phyloP scores from a whole-genome alignment of 768 basidiomycete species.

The Clavulina sp. region DNA sequence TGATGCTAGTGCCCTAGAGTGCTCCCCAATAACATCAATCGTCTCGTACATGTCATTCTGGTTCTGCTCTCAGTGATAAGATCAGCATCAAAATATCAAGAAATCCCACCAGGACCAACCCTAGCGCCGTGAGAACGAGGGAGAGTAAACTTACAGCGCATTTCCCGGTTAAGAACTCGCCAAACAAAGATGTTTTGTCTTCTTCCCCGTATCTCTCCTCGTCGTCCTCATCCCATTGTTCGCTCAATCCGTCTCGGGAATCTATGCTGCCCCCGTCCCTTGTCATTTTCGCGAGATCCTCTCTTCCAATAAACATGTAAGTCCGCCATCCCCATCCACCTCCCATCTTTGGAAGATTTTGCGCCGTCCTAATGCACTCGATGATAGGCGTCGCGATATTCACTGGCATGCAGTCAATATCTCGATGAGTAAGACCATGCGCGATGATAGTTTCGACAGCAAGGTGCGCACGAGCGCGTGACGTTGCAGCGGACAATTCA shows the following conservation, averaged over 20 bases:
- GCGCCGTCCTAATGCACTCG: conserved; percentile 74
- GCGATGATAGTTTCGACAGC: conserved; percentile 40
- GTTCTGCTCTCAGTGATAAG: neutral
- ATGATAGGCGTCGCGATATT: conserved; percentile 62
- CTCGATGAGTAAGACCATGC: conserved; percentile 27
- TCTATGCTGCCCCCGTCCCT: conserved; percentile 15
- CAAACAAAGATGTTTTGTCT: conserved; percentile 18
- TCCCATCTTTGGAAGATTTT: conserved; percentile 58
- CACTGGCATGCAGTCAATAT: conserved; percentile 41
- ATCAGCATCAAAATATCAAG: neutral
- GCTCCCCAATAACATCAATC: conserved; percentile 8
- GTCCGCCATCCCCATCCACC: conserved; percentile 52
- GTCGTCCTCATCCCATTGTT: no score
- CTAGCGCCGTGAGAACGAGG: no score
- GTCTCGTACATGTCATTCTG: conserved; percentile 5
- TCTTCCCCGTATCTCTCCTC: no score
- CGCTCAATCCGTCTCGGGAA: no score
- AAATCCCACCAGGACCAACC: no score
- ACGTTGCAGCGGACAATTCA: conserved; percentile 4
- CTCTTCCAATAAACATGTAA: conserved; percentile 52
- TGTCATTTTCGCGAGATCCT: conserved; percentile 47
- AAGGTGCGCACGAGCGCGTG: conserved; percentile 35
- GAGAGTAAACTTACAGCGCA: no score
- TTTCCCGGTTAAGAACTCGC: no score
- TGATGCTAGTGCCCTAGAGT: conserved; percentile 6